These are phyloP conservation scores for Friedmanniomyces simplex DNA, from an alignment of 495 filamentous ascomycete species.

Conservation along the genomic window DNA sequence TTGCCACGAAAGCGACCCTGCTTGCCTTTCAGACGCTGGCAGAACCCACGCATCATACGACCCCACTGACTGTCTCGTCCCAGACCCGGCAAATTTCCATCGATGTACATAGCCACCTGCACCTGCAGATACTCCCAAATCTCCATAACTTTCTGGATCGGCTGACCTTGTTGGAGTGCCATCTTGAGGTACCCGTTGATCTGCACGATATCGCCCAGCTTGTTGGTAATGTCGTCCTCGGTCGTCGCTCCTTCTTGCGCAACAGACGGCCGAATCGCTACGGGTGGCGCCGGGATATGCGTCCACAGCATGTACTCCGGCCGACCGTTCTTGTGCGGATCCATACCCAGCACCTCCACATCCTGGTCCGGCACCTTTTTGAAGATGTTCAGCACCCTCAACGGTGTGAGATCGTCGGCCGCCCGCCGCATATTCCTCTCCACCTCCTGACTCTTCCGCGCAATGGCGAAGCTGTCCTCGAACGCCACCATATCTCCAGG, in stretches of 20 bases:
- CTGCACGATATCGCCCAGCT: constrained; percentile 85
- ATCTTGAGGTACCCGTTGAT: constrained; percentile 74
- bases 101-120: constrained; percentile 93
- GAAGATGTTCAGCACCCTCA: constrained; percentile 82
- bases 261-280: constrained; percentile 88
- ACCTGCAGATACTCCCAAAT: constrained; percentile 96
- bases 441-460: constrained; percentile 67
- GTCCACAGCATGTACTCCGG: constrained; percentile 99
- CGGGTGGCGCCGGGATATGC: constrained; percentile 83
- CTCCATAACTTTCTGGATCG: constrained; percentile 86
- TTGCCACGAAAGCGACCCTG: constrained; percentile 96
- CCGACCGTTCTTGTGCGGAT: constrained; percentile 64
- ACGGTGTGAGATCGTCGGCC: constrained; percentile 85
- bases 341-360: constrained; percentile 81
- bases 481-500: constrained; percentile 72
- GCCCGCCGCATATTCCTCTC: constrained; percentile 84
- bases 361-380: constrained; percentile 73
- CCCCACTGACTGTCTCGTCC: constrained; percentile 56
- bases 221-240: constrained; percentile 92
- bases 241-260: constrained; percentile 82
- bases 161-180: constrained; percentile 67
- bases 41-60: constrained; percentile 82
- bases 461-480: constrained; percentile 70
- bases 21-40: constrained; percentile 91
- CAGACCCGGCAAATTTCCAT: constrained; percentile 88